phyloP scores from a whole-genome alignment of 2,329 filamentous ascomycete genomes.

The Trichoderma brevicompactum region DNA sequence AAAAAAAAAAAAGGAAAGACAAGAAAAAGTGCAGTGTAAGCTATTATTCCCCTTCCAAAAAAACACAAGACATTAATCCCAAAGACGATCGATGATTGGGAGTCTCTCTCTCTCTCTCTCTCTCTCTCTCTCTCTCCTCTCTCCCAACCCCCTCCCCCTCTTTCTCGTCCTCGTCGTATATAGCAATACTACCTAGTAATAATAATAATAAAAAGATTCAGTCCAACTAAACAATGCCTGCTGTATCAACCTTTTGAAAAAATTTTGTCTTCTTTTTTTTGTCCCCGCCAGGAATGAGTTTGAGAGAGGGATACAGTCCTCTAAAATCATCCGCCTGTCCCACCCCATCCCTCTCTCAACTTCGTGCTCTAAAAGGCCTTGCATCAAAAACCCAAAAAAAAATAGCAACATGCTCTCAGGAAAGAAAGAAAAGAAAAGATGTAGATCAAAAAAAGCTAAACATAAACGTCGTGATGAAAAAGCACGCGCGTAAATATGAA shows the following conservation, averaged over 20 bases:
- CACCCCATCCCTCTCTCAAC: background rate
- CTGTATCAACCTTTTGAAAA: slow-evolving; percentile 19
- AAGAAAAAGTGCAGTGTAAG: background rate
- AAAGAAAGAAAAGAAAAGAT: background rate
- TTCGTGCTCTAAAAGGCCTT: slow-evolving; percentile 9
- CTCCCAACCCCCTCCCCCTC: background rate
- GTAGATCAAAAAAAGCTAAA: slow-evolving; percentile 15
- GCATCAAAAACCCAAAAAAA: background rate
- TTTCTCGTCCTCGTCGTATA: slow-evolving; percentile 1
- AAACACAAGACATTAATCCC: slow-evolving; percentile 24
- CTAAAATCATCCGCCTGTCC: background rate
- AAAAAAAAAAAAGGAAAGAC: background rate
- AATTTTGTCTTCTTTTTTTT: background rate
- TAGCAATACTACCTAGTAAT: background rate
- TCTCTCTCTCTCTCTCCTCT: background rate
- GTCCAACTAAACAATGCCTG: slow-evolving; percentile 24
- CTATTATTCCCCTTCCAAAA: slow-evolving; percentile 13
- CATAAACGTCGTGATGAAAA: slow-evolving; percentile 12
- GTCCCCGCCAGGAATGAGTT: background rate
- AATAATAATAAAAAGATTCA: background rate
- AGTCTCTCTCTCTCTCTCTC: slow-evolving; percentile 4
- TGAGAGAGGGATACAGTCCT: background rate
- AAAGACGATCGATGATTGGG: background rate
- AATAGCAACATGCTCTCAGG: slow-evolving; percentile 12
- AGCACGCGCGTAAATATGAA: background rate